A percentile compares a stretch with the other conserved stretches of the same genome.
Evolutionary conservation across 441 rosid species (phyloP).

Genomic region (Sinapis alba): DNA sequence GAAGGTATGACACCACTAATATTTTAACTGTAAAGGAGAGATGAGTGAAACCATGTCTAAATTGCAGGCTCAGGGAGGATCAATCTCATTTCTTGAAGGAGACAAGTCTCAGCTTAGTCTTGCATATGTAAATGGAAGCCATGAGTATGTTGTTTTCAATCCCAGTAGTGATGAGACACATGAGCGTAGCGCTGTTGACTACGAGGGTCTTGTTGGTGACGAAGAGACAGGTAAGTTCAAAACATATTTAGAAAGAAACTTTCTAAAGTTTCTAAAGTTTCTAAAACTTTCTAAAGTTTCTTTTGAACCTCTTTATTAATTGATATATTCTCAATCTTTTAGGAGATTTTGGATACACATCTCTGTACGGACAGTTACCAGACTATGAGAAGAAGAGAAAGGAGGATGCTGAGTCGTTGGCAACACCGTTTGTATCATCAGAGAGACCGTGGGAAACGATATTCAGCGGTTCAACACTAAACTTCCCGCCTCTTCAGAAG

Average conservation of each 20-base stretch:
- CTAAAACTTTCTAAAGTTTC: too few relatives aligned
- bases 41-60: constrained; percentile 20
- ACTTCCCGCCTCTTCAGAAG: constrained; percentile 82
- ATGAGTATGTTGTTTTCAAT: constrained; percentile 83
- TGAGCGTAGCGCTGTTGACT: constrained; percentile 48
- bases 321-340: background rate
- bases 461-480: constrained; percentile 82
- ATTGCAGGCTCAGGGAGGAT: constrained; percentile 85
- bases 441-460: constrained; percentile 90
- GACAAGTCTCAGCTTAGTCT: constrained; percentile 51
- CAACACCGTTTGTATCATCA: constrained; percentile 43
- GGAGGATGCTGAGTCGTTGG: constrained; percentile 41
- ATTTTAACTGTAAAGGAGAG: background rate
- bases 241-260: constrained; percentile 1
- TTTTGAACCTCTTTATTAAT: background rate
- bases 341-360: constrained; percentile 72
- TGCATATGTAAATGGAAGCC: constrained; percentile 78
- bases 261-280: too few relatives aligned
- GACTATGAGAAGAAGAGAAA: constrained; percentile 52
- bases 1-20: constrained; percentile 48
- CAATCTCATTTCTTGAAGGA: constrained; percentile 66
- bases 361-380: constrained; percentile 82
- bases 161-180: constrained; percentile 58
- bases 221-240: constrained; percentile 57
- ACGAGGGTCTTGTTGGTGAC: constrained; percentile 26